Conservation (phyloP, 305 asterid species). For the Plantago coronopus region DNA sequence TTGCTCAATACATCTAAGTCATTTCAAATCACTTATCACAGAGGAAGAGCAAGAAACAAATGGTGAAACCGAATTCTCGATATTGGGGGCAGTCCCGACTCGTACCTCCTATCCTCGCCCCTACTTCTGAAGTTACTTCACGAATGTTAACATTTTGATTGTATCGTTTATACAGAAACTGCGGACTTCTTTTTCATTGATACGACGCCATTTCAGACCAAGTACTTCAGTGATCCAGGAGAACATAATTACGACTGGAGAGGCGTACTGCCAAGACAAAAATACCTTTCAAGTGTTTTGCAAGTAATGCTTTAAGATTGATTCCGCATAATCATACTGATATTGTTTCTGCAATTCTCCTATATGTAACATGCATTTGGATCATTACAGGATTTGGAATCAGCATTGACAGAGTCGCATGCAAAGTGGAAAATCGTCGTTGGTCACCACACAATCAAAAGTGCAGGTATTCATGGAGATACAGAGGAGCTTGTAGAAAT, state of each 20-base stretch:
- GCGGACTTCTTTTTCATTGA: constrained; percentile 72
- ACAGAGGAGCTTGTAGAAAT: constrained; percentile 42
- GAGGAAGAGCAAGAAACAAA: no score
- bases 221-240: constrained; percentile 45
- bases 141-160: no score
- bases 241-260: constrained; percentile 68
- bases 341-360: neutral
- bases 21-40: no score
- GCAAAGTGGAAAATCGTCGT: constrained; percentile 68
- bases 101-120: no score
- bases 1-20: neutral
- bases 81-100: no score
- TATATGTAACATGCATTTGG: neutral
- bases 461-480: constrained; percentile 55
- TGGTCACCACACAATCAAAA: constrained; percentile 67
- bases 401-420: constrained; percentile 43
- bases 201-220: constrained; percentile 61
- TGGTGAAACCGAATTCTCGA: no score
- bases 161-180: constrained; percentile 34
- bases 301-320: constrained; percentile 25
- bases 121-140: no score
- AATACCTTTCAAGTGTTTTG: constrained; percentile 39
- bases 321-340: neutral
- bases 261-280: constrained; percentile 54
- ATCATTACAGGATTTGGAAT: constrained; percentile 47